Evolutionary conservation across 2,329 filamentous ascomycete genomes (phyloP).

Genomic region (Chalara sp.): DNA sequence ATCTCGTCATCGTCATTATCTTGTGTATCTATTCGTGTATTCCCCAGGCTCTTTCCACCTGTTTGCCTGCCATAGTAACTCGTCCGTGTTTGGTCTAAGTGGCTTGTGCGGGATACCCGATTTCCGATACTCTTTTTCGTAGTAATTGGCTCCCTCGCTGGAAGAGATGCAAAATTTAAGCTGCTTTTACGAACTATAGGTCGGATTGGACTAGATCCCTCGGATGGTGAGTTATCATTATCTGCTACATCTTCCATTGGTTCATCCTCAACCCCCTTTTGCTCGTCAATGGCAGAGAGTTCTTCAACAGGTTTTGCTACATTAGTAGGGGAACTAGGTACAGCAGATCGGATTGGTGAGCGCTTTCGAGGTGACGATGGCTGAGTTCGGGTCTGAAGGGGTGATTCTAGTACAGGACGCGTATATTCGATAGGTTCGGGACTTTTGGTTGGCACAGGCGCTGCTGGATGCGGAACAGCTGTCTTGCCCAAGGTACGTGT

Average conservation of each 20-base stretch:
- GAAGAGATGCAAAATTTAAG: slow-evolving; percentile 86
- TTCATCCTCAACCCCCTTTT: background rate
- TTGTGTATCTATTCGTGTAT: slow-evolving; percentile 35
- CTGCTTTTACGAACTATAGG: slow-evolving; percentile 85
- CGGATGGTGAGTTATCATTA: slow-evolving; percentile 55
- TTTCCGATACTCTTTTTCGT: slow-evolving; percentile 77
- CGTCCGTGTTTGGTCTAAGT: slow-evolving; percentile 64
- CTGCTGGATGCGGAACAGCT: slow-evolving; percentile 1
- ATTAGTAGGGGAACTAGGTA: background rate
- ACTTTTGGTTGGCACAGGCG: slow-evolving; percentile 2
- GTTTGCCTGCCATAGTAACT: slow-evolving; percentile 71
- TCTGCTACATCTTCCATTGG: slow-evolving; percentile 24
- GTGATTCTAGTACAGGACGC: slow-evolving; percentile 2
- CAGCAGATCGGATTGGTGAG: background rate
- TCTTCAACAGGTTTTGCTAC: background rate
- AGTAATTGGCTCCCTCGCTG: slow-evolving; percentile 79
- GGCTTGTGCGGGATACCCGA: slow-evolving; percentile 68
- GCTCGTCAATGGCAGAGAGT: too few species aligned
- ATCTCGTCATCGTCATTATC: slow-evolving; percentile 49
- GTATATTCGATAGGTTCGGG: slow-evolving; percentile 1
- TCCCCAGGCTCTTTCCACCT: slow-evolving; percentile 65
- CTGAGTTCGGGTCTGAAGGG: background rate
- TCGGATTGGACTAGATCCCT: slow-evolving; percentile 67
- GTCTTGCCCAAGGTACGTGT: slow-evolving; percentile 18
- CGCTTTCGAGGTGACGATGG: background rate